phyloP scores from a whole-genome alignment of 805 yeast genomes.

The Saccharomyces paradoxus region DNA sequence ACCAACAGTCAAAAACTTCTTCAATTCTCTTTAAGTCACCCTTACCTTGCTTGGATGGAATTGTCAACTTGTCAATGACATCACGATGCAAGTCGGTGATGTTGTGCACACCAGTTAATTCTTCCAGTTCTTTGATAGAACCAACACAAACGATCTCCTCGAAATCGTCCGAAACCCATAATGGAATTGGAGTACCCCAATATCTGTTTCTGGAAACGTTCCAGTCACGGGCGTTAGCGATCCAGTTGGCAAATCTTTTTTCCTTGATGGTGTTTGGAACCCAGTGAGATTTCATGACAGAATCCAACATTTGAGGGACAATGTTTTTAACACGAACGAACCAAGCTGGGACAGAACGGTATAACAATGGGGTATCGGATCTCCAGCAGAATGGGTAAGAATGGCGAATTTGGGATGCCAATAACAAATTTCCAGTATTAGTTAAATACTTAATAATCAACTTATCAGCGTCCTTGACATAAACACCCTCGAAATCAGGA shows the following conservation, averaged over 20 bases:
- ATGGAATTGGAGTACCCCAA: conserved; percentile 99
- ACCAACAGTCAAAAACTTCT: conserved; percentile 99
- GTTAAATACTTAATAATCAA: conserved; percentile 79
- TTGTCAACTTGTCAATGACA: conserved; percentile 79
- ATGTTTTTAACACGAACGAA: conserved; percentile 83
- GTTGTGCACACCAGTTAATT: conserved; percentile 71
- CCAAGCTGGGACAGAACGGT: conserved; percentile 98
- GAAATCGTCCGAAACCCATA: conserved; percentile 92
- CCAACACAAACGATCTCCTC: conserved; percentile 92
- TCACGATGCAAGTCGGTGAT: conserved; percentile 94
- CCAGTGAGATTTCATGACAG: conserved; percentile 86
- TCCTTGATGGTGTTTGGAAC: conserved; percentile 87
- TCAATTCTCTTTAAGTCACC: conserved; percentile 84
- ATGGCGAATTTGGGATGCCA: conserved; percentile 80
- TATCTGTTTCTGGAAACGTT: conserved; percentile 95
- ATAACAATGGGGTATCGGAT: conserved; percentile 94
- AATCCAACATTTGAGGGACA: conserved; percentile 80
- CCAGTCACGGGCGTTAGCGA: conserved; percentile 98
- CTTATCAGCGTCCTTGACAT: conserved; percentile 94
- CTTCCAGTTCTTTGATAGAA: conserved; percentile 76
- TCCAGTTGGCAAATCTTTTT: conserved; percentile 96
- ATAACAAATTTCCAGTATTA: conserved; percentile 63
- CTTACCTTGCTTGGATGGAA: conserved; percentile 85
- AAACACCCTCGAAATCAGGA: conserved; percentile 64
- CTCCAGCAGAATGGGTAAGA: conserved; percentile 99